Evolutionary conservation across 1,284 basidiomycete genomes (phyloP), one percentile per base, ranked within the genome.

Genomic region (Papiliotrema nemorosa): DNA sequence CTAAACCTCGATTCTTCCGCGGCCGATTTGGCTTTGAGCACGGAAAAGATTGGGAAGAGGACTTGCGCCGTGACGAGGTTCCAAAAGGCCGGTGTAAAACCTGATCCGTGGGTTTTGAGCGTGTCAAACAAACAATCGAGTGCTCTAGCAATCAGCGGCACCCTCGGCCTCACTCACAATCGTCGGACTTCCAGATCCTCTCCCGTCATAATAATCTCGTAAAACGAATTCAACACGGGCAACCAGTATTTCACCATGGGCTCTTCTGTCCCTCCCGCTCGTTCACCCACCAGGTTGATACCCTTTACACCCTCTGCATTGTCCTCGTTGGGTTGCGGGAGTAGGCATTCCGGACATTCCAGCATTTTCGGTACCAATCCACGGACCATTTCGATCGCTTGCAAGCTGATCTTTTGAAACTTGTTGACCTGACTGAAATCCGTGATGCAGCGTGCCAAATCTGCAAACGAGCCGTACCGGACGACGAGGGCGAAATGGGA

Each of bases 131-230:
- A 78, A 21, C 93, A 96, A 74, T 98, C 93, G 25, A 99, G 80
- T 0, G 97, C 93, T 48, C 92, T 94, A 21, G 27, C 18, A 9
- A 29, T 40, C 45, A 54, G 31, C 29, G 5, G 25, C 12, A 24
- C 35, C 27, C 5, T 35, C 22, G 24, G 43, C 36, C 39, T 3
- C 3, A 81, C 90, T 77, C 69, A 94, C 92, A 92, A 74, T 69
- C 91, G 83, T 57, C 97, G 84, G 52, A 99, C 93, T 81, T 99
- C 96, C 35, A 99, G 78, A 69, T 99, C 96, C 74, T 98, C 97
- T 14, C 92, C 96, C 55, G 97, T 98, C 96, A 99, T 99, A 72
- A 98, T 94, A 55, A 99, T 93, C 73, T 98, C 96, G 76, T 96
- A 97, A 78, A 97, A 97, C 21, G 88, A 87, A 69, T 98, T 96